phyloP scores from a whole-genome alignment of 441 rosid genomes.

The Geranium incanum region DNA sequence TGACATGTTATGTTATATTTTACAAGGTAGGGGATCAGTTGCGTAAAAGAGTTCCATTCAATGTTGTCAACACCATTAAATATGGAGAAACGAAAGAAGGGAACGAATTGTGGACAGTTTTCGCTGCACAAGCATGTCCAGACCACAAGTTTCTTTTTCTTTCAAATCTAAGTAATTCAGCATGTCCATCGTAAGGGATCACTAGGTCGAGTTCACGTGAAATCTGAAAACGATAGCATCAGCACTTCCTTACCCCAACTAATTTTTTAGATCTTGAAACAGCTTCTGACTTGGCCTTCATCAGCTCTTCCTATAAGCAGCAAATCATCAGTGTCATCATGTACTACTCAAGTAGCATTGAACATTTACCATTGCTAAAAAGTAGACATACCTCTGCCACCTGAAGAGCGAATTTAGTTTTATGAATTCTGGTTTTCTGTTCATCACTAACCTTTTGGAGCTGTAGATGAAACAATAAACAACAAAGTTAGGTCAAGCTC shows the following conservation, averaged over 20 bases:
- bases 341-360: neutral
- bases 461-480: conserved; percentile 16
- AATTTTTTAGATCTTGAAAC: conserved; percentile 15
- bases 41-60: too few relatives aligned
- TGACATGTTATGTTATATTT: too few relatives aligned
- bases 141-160: too few relatives aligned
- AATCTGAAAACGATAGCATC: neutral
- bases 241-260: conserved; percentile 4
- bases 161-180: too few relatives aligned
- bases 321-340: conserved; percentile 1
- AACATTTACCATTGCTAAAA: neutral
- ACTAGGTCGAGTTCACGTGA: too few relatives aligned
- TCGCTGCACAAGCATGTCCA: too few relatives aligned
- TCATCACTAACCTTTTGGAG: conserved; percentile 20
- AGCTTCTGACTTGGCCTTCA: conserved; percentile 16
- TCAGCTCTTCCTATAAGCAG: conserved; percentile 20
- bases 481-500: conserved; percentile 5
- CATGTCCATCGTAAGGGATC: neutral
- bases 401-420: conserved; percentile 18
- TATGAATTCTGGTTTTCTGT: conserved; percentile 18
- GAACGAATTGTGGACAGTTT: too few relatives aligned
- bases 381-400: conserved; percentile 16
- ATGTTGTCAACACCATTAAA: too few relatives aligned
- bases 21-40: too few relatives aligned
- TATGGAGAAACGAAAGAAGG: too few relatives aligned